Evolutionary conservation across 1,139 yeast genomes (phyloP).

Genomic region (Candida sp.): DNA sequence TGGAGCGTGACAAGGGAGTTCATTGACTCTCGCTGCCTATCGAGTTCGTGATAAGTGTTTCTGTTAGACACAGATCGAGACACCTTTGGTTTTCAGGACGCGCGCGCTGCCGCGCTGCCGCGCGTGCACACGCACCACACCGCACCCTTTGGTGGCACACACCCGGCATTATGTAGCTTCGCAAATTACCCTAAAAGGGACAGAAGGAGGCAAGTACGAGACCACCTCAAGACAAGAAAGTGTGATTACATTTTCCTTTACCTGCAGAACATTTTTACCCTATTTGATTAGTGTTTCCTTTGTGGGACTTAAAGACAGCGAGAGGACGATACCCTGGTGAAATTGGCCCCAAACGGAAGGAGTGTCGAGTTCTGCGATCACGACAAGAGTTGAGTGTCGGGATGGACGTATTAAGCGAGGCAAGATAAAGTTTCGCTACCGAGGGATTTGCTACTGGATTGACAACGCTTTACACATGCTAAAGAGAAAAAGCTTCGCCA

Average conservation of each 20-base stretch:
- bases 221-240: neutral
- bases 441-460: too few relatives aligned
- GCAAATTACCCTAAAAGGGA: too few relatives aligned
- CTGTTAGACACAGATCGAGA: neutral
- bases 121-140: neutral
- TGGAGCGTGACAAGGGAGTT: neutral
- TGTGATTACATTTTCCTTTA: neutral
- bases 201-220: neutral
- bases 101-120: neutral
- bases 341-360: too few relatives aligned
- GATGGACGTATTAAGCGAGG: too few relatives aligned
- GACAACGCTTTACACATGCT: too few relatives aligned
- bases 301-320: neutral
- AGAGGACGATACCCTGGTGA: too few relatives aligned
- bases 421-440: too few relatives aligned
- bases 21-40: neutral
- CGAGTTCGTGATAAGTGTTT: neutral
- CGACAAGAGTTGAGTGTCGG: too few relatives aligned
- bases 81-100: neutral
- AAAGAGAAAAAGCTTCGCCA: too few relatives aligned
- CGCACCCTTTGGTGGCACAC: neutral
- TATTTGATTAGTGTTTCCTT: neutral
- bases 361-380: too few relatives aligned
- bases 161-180: too few relatives aligned
- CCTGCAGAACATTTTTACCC: neutral